Base-by-base conservation (phyloP, 495 filamentous ascomycete genomes). In the Penicillium bialowiezense region DNA sequence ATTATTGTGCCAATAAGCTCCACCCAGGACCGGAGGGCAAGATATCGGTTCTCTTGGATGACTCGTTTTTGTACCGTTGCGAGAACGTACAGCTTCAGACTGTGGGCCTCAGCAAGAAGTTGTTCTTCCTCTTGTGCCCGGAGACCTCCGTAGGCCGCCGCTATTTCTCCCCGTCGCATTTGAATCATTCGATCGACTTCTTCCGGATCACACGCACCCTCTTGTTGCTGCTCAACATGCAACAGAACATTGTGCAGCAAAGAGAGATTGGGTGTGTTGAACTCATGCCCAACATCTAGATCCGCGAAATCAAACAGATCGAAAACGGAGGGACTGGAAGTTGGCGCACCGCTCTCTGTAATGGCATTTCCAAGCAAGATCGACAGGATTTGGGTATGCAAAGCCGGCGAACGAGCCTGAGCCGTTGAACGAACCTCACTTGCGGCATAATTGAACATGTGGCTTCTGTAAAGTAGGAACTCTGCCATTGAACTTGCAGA, bases 271-370 rank as follows among this genome's bases (percentile, higher is more conserved):
- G 88, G 84, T 2, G 58, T 44, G 8, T 67, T 46, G 28, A 77
- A 59, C 31, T 73, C 54, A 51, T 75, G 76, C 2, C 71, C 56
- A 34, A 83, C 73, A 34, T 91, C 83, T 7, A 89, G 65, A 46
- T 91, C 85, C 24, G 90, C 75, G 48, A 97, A 96, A 68, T 97
- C 95, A 48, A 96, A 90, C 17, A 97, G 79, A 54, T 97, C 95
- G 65, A 97, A 95, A 12, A 97, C 78, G 5, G 85, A 87, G 3
- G 84, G 78, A 45, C 88, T 86, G 12, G 68, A 59, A 21, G 84
- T 56, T n/a, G 78, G 71, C 33, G 85, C 78, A 7, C 83, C 80
- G 26, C 79, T 78, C 1, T 86, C 80, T 20, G 80, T 48, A 5
- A 74, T 73, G 5, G 90, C 87, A 48, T 78, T 82, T 19, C 95